These are phyloP conservation scores for Persicaria maculosa DNA, from an alignment of 148 eudicot species.

Conservation along the genomic window DNA sequence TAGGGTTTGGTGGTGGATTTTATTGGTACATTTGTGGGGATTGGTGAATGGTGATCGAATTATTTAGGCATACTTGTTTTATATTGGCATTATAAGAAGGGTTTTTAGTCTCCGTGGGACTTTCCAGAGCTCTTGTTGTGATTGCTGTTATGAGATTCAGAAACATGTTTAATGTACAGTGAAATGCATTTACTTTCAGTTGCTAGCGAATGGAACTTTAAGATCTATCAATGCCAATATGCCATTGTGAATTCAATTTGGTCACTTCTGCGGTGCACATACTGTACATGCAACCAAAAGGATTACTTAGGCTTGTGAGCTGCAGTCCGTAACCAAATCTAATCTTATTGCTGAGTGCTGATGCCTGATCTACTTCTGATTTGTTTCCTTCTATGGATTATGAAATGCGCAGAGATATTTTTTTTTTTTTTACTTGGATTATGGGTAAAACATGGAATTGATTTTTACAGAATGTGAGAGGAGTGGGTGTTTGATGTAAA, in stretches of 20 bases:
- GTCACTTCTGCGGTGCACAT: not conserved
- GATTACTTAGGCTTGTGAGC: too few relatives aligned
- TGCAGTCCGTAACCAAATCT: too few relatives aligned
- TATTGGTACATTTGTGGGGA: too few relatives aligned
- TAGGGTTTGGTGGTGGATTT: not conserved
- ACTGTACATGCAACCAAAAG: too few relatives aligned
- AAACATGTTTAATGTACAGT: too few relatives aligned
- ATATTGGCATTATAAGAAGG: too few relatives aligned
- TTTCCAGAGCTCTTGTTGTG: not conserved
- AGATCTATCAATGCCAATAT: not conserved
- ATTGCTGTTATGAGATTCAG: not conserved
- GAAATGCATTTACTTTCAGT: too few relatives aligned
- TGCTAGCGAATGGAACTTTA: not conserved
- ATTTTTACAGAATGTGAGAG: not conserved
- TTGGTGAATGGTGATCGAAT: not conserved
- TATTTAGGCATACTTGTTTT: too few relatives aligned
- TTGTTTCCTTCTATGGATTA: not conserved
- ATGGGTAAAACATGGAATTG: not conserved
- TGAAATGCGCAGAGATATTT: not conserved
- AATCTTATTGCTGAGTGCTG: too few relatives aligned
- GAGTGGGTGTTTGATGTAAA: not conserved
- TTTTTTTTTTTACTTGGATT: not conserved
- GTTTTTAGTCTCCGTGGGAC: not conserved
- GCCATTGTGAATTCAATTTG: not conserved
- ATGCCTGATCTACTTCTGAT: not conserved